Conservation (phyloP, 305 asterid genomes). For the Caryopteris hybrid region DNA sequence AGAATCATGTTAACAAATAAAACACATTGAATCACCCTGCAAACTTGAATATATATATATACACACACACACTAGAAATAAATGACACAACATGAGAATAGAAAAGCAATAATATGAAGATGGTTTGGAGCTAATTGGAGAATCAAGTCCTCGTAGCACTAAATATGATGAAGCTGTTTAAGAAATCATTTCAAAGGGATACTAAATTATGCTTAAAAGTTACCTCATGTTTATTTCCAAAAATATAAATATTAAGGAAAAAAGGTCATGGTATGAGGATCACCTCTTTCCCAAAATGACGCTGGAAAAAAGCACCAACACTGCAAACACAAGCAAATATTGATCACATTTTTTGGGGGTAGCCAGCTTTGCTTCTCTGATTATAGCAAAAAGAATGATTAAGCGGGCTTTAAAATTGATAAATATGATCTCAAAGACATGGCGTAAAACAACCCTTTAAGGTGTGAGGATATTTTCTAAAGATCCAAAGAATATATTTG, state of each 20-base stretch:
- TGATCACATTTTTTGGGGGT: slow-evolving; percentile 10
- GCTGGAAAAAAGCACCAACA: slow-evolving; percentile 83
- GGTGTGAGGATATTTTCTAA: not conserved
- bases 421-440: not conserved
- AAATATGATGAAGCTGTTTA: not conserved
- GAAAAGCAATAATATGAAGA: not conserved
- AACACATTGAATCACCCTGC: slow-evolving; percentile 5
- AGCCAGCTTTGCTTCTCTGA: slow-evolving; percentile 1
- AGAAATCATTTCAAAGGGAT: not conserved
- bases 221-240: not conserved
- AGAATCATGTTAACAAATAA: slow-evolving; percentile 8
- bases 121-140: slow-evolving; percentile 6
- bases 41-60: not conserved
- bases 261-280: slow-evolving; percentile 12
- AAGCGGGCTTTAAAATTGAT: not conserved
- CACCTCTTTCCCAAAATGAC: slow-evolving; percentile 98
- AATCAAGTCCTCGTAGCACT: slow-evolving; percentile 2
- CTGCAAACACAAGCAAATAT: slow-evolving; percentile 47
- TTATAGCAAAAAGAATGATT: not conserved
- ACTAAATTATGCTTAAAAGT: slow-evolving; percentile 2
- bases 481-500: not conserved
- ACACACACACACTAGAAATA: not conserved
- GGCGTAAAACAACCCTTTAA: not conserved
- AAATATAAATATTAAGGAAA: not conserved
- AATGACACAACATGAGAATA: not conserved